These are phyloP conservation scores for Lepidium aucheri DNA, from an alignment of 345 rosid genomes.

Conservation along the genomic window DNA sequence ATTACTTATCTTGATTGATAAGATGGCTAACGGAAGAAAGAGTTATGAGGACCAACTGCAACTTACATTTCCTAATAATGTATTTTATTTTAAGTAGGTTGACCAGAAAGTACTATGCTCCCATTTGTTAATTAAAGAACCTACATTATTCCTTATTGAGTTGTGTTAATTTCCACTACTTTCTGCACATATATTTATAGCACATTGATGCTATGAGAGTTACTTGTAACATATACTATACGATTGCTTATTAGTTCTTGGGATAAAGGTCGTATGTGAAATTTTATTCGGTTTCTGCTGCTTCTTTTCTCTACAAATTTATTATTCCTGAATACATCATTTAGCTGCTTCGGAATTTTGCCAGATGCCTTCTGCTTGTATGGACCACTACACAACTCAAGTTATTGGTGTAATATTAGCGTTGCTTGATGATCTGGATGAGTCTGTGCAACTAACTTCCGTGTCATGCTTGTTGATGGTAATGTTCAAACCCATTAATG, in stretches of 20 bases:
- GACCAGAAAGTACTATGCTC: background rate
- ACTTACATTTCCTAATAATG: background rate
- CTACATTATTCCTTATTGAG: background rate
- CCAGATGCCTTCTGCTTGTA: conserved; percentile 83
- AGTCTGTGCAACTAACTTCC: conserved; percentile 83
- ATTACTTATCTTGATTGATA: background rate
- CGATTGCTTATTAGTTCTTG: background rate
- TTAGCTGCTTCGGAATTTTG: conserved; percentile 7
- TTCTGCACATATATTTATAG: background rate
- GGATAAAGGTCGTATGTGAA: background rate
- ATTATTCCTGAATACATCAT: background rate
- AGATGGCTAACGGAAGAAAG: conserved; percentile 5
- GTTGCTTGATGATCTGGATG: conserved; percentile 82
- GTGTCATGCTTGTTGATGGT: conserved; percentile 86
- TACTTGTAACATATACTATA: background rate
- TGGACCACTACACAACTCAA: conserved; percentile 66
- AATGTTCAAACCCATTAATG: conserved; percentile 15
- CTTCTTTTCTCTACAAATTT: background rate
- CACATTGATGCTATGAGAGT: background rate
- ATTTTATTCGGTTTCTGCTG: background rate
- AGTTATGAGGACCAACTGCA: background rate
- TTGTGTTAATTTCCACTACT: background rate
- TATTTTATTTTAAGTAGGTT: background rate
- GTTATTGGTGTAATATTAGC: conserved; percentile 81
- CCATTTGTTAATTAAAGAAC: background rate